phyloP scores from a whole-genome alignment of 176 grass and related monocot genomes.

The Oryza officinalis region DNA sequence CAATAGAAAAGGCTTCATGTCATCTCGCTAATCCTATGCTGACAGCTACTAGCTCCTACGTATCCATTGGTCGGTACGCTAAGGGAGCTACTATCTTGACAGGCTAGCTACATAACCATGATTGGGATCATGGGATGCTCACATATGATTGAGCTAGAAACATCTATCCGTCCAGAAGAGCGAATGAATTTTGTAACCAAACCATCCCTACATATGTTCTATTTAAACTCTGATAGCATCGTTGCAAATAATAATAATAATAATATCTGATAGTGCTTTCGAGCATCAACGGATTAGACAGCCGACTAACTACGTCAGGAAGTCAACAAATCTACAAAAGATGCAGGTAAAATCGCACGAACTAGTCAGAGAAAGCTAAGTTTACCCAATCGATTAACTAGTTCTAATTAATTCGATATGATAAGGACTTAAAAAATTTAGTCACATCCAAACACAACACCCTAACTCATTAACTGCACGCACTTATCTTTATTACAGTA shows the following conservation, averaged over 20 bases:
- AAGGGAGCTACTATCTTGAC: background rate
- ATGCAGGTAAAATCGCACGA: background rate
- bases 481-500: background rate
- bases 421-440: no score
- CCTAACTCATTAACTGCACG: background rate
- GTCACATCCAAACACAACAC: no score
- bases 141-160: background rate
- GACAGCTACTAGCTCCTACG: background rate
- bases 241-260: no score
- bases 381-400: background rate
- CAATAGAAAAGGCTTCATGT: background rate
- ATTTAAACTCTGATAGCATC: no score
- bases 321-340: background rate
- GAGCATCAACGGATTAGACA: background rate
- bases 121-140: background rate
- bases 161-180: background rate
- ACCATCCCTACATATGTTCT: no score
- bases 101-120: background rate
- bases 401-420: no score
- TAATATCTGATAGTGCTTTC: background rate
- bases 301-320: background rate
- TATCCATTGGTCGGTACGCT: background rate
- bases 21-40: background rate
- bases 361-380: background rate
- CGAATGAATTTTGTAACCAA: background rate